Percentiles rank a stretch among this genome's conserved stretches.
These are phyloP conservation scores for Lactarius akahatsu DNA, from an alignment of 768 basidiomycete species.

Conservation along the genomic window DNA sequence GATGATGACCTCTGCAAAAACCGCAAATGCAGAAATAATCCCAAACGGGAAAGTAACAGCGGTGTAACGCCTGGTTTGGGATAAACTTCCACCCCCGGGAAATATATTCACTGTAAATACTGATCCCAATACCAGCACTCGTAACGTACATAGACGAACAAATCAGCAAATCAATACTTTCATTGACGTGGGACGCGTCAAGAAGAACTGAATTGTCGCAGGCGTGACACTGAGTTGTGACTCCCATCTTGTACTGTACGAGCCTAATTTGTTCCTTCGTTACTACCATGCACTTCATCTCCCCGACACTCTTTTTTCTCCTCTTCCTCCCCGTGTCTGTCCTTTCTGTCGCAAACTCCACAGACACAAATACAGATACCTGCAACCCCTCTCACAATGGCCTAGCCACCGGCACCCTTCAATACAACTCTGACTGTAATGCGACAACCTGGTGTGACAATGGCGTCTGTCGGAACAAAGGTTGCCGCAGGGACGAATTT, in stretches of 20 bases:
- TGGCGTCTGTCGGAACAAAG: constrained; percentile 56
- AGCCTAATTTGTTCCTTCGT: not conserved
- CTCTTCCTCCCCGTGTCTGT: constrained; percentile 34
- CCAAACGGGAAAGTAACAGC: not conserved
- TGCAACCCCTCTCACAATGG: constrained; percentile 61
- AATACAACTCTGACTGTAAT: constrained; percentile 79
- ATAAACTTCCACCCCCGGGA: too few species aligned
- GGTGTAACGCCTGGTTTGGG: too few species aligned
- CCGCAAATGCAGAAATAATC: not conserved
- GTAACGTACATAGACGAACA: too few species aligned
- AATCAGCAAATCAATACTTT: too few species aligned
- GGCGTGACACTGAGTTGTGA: not conserved
- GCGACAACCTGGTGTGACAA: constrained; percentile 63
- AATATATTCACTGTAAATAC: too few species aligned
- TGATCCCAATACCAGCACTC: too few species aligned
- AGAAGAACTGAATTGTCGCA: too few species aligned
- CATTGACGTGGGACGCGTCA: too few species aligned
- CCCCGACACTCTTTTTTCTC: constrained; percentile 56
- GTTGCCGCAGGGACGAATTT: constrained; percentile 75
- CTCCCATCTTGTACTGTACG: not conserved
- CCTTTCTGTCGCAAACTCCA: constrained; percentile 37
- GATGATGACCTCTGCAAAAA: not conserved
- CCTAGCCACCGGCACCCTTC: constrained; percentile 73
- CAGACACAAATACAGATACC: constrained; percentile 40
- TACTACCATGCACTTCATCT: constrained; percentile 35